Conservation (phyloP, 768 basidiomycete species). For the Guyanaporus albipodus region DNA sequence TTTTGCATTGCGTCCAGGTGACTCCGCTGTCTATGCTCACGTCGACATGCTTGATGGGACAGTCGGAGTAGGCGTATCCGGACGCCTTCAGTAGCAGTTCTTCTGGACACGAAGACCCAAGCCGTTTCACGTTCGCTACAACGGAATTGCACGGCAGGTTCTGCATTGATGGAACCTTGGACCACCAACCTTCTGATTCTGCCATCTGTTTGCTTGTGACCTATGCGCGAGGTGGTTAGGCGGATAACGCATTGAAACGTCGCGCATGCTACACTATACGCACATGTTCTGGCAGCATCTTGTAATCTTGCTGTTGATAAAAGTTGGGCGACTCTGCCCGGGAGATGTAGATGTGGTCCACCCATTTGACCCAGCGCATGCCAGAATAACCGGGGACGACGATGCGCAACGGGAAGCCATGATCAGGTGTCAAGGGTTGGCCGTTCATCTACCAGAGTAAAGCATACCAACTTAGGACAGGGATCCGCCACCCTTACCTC, state of each 20-base stretch:
- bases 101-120: conserved; percentile 12
- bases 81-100: conserved; percentile 34
- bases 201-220: conserved; percentile 27
- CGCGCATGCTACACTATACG: conserved; percentile 12
- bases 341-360: conserved; percentile 56
- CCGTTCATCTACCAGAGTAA: conserved; percentile 52
- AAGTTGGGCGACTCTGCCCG: conserved; percentile 56
- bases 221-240: conserved; percentile 7
- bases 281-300: conserved; percentile 52
- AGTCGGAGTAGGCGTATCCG: conserved; percentile 54
- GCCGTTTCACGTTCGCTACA: conserved; percentile 33
- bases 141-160: conserved; percentile 60
- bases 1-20: conserved; percentile 47
- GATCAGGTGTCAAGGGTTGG: conserved; percentile 52
- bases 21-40: conserved; percentile 49
- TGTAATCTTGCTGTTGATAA: conserved; percentile 73
- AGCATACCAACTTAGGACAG: neutral
- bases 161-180: conserved; percentile 55
- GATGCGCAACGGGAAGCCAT: conserved; percentile 64
- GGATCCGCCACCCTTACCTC: conserved; percentile 37
- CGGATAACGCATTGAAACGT: neutral
- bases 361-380: conserved; percentile 76
- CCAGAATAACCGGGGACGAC: conserved; percentile 66
- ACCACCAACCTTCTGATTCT: conserved; percentile 39
- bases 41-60: conserved; percentile 47